Percentiles rank a stretch among this genome's conserved stretches.
These are phyloP conservation scores for Exidia glandulosa DNA, from an alignment of 768 basidiomycete genomes.

Conservation along the genomic window DNA sequence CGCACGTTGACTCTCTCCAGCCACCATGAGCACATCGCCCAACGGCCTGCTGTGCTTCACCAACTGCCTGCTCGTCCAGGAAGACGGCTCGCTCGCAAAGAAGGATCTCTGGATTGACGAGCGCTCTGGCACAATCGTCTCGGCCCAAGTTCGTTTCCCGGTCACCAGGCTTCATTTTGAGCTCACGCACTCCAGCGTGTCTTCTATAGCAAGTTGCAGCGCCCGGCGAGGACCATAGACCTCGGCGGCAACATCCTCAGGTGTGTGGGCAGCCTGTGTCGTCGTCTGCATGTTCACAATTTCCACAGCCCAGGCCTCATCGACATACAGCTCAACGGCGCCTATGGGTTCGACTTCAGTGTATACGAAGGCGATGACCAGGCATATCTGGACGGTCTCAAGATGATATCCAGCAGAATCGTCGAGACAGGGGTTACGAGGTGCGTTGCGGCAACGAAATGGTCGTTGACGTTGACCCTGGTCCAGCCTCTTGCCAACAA, in stretches of 20 bases:
- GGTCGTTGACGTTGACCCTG: conserved; percentile 23
- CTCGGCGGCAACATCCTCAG: conserved; percentile 69
- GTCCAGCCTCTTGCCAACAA: conserved; percentile 46
- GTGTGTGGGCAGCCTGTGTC: conserved; percentile 18
- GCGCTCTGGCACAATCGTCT: conserved; percentile 57
- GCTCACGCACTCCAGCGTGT: conserved; percentile 34
- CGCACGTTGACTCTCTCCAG: background rate
- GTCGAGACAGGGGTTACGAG: conserved; percentile 84
- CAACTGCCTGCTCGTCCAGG: conserved; percentile 68
- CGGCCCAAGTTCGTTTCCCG: conserved; percentile 46
- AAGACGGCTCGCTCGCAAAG: conserved; percentile 65
- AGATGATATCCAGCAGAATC: conserved; percentile 61
- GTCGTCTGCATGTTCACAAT: background rate
- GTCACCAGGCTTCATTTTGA: background rate
- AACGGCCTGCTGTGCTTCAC: conserved; percentile 80
- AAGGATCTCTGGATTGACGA: conserved; percentile 80
- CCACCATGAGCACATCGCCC: conserved; percentile 1
- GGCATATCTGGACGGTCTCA: conserved; percentile 55
- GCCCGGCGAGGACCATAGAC: conserved; percentile 56
- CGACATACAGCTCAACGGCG: conserved; percentile 86
- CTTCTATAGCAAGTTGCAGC: conserved; percentile 40
- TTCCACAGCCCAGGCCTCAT: conserved; percentile 63
- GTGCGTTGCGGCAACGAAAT: conserved; percentile 32
- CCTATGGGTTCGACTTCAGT: conserved; percentile 80
- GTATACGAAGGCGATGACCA: conserved; percentile 64